Conservation (phyloP, 2,329 filamentous ascomycete species). For the Scytalidium lignicola region DNA sequence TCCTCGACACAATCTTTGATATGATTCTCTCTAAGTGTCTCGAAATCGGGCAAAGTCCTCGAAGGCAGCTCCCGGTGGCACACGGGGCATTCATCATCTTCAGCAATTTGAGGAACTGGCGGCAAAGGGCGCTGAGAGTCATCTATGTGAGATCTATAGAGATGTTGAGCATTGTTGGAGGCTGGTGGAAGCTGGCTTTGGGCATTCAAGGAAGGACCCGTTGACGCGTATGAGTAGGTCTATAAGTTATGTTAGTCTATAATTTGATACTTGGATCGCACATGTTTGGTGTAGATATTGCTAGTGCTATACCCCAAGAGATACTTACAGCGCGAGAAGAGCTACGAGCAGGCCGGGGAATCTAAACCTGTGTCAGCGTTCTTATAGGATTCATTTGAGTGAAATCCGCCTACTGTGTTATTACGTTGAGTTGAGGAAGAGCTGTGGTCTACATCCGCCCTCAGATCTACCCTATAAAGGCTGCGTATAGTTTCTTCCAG, state of each 20-base stretch:
- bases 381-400: background rate
- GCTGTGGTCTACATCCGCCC: background rate
- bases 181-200: background rate
- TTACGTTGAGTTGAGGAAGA: background rate
- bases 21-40: slow-evolving; percentile 51
- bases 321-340: background rate
- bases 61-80: slow-evolving; percentile 68
- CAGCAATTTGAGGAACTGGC: slow-evolving; percentile 42
- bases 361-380: background rate
- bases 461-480: background rate
- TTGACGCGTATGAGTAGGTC: background rate
- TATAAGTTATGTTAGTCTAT: background rate
- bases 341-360: background rate
- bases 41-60: slow-evolving; percentile 45
- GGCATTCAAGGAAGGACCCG: background rate
- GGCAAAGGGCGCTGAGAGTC: slow-evolving; percentile 12
- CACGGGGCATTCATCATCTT: slow-evolving; percentile 76
- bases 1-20: slow-evolving; percentile 49
- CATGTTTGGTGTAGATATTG: too few relatives aligned
- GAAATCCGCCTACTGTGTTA: background rate
- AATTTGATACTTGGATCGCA: background rate
- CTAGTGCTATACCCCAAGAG: background rate
- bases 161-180: slow-evolving; percentile 5
- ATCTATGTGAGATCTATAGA: slow-evolving; percentile 12
- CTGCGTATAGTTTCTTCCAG: background rate